A percentile compares a stretch with the other conserved stretches of the same genome.
phyloP scores from a whole-genome alignment of 2,329 filamentous ascomycete species.

The Ophiocordyceps unilateralis region DNA sequence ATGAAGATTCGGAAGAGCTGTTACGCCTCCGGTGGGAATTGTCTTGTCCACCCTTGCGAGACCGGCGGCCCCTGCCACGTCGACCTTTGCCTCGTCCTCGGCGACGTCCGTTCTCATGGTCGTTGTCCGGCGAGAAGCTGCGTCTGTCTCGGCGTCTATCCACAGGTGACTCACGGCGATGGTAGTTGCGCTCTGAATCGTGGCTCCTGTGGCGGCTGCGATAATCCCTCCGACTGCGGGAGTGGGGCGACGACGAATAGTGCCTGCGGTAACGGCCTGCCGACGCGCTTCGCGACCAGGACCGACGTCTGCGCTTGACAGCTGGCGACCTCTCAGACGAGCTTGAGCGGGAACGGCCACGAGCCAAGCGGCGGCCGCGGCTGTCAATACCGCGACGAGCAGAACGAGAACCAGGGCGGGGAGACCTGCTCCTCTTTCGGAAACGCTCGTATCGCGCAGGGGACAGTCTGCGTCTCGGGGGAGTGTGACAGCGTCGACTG shows the following conservation, averaged over 20 bases:
- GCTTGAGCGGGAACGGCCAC: conserved; percentile 14
- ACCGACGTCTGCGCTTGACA: conserved; percentile 33
- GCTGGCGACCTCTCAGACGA: conserved; percentile 24
- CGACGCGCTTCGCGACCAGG: conserved; percentile 30
- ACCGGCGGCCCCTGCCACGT: conserved; percentile 1
- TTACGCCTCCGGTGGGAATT: conserved; percentile 23
- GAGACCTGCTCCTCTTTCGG: conserved; percentile 23
- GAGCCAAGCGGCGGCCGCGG: conserved; percentile 7
- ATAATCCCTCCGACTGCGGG: conserved; percentile 18
- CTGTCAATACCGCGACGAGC: conserved; percentile 7
- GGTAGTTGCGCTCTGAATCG: conserved; percentile 3
- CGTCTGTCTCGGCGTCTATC: background rate
- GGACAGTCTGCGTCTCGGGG: conserved; percentile 16
- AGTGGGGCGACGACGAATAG: conserved; percentile 21
- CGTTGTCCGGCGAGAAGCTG: conserved; percentile 4
- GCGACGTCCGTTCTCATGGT: background rate
- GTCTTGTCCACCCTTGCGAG: conserved; percentile 2
- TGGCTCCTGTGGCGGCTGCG: conserved; percentile 7
- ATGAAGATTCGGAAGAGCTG: conserved; percentile 33
- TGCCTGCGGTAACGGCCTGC: conserved; percentile 18
- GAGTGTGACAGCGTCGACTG: conserved; percentile 14
- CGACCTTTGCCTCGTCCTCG: conserved; percentile 1
- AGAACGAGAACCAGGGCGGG: conserved; percentile 12
- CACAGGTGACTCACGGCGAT: background rate
- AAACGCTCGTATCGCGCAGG: conserved; percentile 14